These are phyloP conservation scores for Hyaloscypha finlandica DNA, from an alignment of 495 filamentous ascomycete genomes.

Conservation along the genomic window DNA sequence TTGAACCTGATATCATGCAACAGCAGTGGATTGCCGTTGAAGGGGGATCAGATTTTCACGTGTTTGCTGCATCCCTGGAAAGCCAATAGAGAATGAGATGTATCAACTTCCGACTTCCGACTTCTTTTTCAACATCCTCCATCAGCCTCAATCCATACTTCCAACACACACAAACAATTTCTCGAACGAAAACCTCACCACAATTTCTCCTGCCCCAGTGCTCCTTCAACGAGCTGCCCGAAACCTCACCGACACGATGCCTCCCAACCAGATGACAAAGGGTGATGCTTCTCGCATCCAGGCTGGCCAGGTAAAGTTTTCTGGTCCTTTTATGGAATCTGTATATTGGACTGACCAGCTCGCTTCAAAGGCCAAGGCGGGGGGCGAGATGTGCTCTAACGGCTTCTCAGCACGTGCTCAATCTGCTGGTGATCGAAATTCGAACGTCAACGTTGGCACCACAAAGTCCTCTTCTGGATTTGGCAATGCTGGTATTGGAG, in stretches of 20 bases:
- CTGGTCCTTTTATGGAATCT: not conserved
- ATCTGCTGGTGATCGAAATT: constrained; percentile 7
- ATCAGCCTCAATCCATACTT: too few relatives aligned
- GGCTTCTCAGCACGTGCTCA: constrained; percentile 12
- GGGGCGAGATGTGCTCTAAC: not conserved
- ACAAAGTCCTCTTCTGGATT: not conserved
- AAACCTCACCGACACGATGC: not conserved
- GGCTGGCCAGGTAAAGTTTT: not conserved
- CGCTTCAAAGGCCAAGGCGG: not conserved
- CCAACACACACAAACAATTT: too few relatives aligned
- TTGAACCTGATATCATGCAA: too few relatives aligned
- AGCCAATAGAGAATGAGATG: too few relatives aligned
- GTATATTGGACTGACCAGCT: not conserved
- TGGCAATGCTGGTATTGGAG: constrained; percentile 9
- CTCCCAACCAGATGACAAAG: constrained; percentile 2
- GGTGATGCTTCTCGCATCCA: constrained; percentile 12
- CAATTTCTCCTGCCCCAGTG: not conserved
- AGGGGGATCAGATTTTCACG: too few relatives aligned
- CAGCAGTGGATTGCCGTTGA: too few relatives aligned
- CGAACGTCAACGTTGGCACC: not conserved
- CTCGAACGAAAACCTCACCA: too few relatives aligned
- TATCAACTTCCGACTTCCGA: too few relatives aligned
- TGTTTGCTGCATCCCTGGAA: too few relatives aligned
- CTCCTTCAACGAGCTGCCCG: not conserved
- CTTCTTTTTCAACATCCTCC: too few relatives aligned